Evolutionary conservation across 2,329 filamentous ascomycete genomes (phyloP), one percentile per base, ranked within the genome.

Genomic region (Colletotrichum spinosum): DNA sequence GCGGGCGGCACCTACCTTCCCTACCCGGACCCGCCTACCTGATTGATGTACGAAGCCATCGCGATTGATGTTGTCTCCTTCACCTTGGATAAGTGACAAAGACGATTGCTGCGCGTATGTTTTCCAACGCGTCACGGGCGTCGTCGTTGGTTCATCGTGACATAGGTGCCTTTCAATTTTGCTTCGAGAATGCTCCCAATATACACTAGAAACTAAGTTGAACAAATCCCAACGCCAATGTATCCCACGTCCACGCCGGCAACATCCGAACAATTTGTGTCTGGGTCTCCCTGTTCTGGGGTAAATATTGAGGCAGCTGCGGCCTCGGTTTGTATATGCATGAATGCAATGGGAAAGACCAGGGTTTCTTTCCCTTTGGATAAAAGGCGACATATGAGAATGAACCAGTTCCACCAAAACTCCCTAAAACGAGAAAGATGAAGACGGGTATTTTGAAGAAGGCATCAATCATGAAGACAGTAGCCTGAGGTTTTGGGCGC

Each of bases 381-480:
- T 53, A 60, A 60, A 61, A 17, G 46, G 17, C 35, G 15, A 44
- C 25, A n/a, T 56, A 60, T 15, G 15, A 60, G 49, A 61, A 52
- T 15, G 44, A 15, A n/a, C 50, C 42, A 44, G 35, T 38, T 38
- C 37, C 33, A 49, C 60, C 35, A n/a, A 53, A 64, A 67, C 64
- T 56, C 64, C 64, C 44, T 15, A 41, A 67, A 65, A 50, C 25
- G 25, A 25, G 25, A 25, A 25, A 25, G 25, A 25, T 25, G 25
- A 25, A 25, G 41, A 67, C 55, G 67, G 67, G 67, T 68, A 68
- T 68, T 67, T 42, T 44, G 13, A 8, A 15, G 41, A 60, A 55
- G 54, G 50, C 64, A 60, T 68, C 42, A 68, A 67, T 68, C 67
- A 48, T 68, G 49, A 67, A 39, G 51, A 67, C 48, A 46, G 38